Percentiles rank a stretch among this genome's conserved stretches.
These are phyloP conservation scores for Epichloe typhina DNA, from an alignment of 2,329 filamentous ascomycete species.

Conservation along the genomic window DNA sequence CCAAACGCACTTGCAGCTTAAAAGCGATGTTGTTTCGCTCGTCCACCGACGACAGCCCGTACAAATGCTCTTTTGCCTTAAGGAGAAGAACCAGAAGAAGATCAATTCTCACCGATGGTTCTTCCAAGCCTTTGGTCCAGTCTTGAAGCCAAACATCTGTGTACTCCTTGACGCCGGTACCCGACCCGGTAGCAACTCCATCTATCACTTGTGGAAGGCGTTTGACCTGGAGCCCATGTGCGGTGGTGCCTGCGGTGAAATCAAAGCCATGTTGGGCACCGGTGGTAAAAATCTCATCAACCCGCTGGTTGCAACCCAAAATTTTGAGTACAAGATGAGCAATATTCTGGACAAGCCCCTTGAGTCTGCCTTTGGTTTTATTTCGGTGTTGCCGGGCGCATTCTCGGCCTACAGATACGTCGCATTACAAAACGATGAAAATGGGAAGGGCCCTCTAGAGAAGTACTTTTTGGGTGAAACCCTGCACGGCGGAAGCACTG, in stretches of 20 bases:
- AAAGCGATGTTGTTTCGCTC: conserved; percentile 75
- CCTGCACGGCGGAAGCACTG: conserved; percentile 80
- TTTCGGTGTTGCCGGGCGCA: conserved; percentile 88
- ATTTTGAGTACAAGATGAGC: conserved; percentile 99
- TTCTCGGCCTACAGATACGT: conserved; percentile 97
- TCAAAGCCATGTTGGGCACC: conserved; percentile 89
- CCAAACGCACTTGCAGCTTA: conserved; percentile 75
- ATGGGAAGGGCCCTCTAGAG: conserved; percentile 79
- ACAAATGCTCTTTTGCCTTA: conserved; percentile 94
- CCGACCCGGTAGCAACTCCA: conserved; percentile 82
- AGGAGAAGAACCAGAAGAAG: conserved; percentile 99
- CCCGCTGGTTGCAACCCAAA: conserved; percentile 87
- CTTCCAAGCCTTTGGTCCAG: conserved; percentile 88
- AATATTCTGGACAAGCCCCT: conserved; percentile 97
- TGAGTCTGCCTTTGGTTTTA: conserved; percentile 95
- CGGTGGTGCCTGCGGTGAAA: conserved; percentile 92
- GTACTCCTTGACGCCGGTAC: conserved; percentile 94
- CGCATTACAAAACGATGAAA: conserved; percentile 93
- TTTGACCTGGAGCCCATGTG: conserved; percentile 98
- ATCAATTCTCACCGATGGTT: conserved; percentile 99
- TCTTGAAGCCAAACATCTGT: conserved; percentile 91
- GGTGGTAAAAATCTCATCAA: conserved; percentile 82
- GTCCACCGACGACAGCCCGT: conserved; percentile 81
- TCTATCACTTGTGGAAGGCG: conserved; percentile 97
- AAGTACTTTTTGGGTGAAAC: conserved; percentile 98